These are phyloP conservation scores for Cryptococcus floricola DNA, from an alignment of 1,284 basidiomycete species.

Conservation along the genomic window DNA sequence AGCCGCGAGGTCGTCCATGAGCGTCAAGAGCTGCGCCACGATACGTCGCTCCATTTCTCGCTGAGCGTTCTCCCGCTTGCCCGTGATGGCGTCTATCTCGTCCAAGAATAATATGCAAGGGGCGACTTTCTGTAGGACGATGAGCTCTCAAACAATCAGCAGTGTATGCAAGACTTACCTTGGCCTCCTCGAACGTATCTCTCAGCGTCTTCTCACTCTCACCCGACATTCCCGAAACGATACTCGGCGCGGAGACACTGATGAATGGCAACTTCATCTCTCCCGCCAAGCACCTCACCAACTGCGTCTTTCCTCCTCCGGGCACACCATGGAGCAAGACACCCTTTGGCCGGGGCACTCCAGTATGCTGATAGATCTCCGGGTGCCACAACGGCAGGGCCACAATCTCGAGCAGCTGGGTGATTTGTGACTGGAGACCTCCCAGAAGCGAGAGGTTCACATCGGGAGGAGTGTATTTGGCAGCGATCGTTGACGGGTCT, in stretches of 20 bases:
- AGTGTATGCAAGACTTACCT: constrained; percentile 53
- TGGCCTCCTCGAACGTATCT: constrained; percentile 95
- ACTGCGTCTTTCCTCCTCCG: constrained; percentile 90
- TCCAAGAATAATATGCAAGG: constrained; percentile 92
- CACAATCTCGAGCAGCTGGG: constrained; percentile 91
- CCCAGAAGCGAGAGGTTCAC: constrained; percentile 73
- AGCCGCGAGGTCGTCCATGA: constrained; percentile 67
- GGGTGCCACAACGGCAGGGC: constrained; percentile 93
- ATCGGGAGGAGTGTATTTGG: constrained; percentile 47
- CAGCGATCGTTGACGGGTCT: constrained; percentile 17
- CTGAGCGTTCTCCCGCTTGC: constrained; percentile 93
- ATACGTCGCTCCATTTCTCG: constrained; percentile 97
- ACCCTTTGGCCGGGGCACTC: constrained; percentile 88
- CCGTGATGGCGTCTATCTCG: constrained; percentile 97
- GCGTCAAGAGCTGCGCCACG: constrained; percentile 93
- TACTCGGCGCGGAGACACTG: constrained; percentile 84
- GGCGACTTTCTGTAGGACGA: constrained; percentile 63
- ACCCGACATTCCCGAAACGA: constrained; percentile 96
- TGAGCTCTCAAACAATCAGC: not conserved
- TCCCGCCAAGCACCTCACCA: constrained; percentile 90
- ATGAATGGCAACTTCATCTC: constrained; percentile 91
- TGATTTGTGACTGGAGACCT: constrained; percentile 77
- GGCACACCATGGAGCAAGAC: constrained; percentile 93
- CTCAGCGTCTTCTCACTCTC: constrained; percentile 94
- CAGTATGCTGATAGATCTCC: constrained; percentile 89